A percentile compares a stretch with the other conserved stretches of the same genome.
These are phyloP conservation scores for Corrigiola litoralis DNA, from an alignment of 179 eudicot genomes.

Conservation along the genomic window DNA sequence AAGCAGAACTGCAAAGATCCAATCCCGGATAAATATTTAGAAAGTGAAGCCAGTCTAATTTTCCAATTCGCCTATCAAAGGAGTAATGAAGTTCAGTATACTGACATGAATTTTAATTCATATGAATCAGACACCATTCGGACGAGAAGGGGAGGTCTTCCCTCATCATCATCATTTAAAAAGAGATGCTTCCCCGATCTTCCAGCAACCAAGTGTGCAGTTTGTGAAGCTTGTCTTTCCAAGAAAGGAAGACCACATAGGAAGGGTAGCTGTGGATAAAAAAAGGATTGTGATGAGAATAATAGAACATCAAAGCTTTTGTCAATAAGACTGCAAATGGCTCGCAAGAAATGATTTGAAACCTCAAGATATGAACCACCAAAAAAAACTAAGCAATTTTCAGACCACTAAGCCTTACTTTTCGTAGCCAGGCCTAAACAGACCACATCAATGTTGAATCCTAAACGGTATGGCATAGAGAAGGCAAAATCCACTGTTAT, in stretches of 20 bases:
- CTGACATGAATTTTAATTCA: conserved; percentile 79
- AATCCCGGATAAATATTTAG: conserved; percentile 2
- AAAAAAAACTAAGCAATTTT: not conserved
- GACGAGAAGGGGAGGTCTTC: conserved; percentile 74
- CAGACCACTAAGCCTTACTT: not conserved
- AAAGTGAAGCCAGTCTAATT: not conserved
- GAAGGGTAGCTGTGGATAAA: conserved; percentile 57
- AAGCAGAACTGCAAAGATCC: conserved; percentile 65
- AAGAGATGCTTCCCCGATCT: conserved; percentile 95
- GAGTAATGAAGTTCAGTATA: conserved; percentile 8
- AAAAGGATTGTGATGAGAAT: conserved; percentile 11
- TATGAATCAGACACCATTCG: conserved; percentile 76
- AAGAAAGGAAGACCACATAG: conserved; percentile 86
- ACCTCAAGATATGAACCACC: not conserved
- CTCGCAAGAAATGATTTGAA: not conserved
- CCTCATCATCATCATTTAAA: conserved; percentile 68
- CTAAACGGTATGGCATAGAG: no score
- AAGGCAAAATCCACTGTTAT: no score
- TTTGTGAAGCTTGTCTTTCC: conserved; percentile 73
- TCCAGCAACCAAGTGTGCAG: conserved; percentile 87
- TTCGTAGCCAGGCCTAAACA: not conserved
- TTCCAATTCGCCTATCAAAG: conserved; percentile 3
- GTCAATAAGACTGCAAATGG: not conserved
- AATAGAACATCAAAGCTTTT: not conserved
- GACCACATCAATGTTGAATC: not conserved